Evolutionary conservation across 208 protist species (phyloP).

Genomic region (Crithidia fasciculata): DNA sequence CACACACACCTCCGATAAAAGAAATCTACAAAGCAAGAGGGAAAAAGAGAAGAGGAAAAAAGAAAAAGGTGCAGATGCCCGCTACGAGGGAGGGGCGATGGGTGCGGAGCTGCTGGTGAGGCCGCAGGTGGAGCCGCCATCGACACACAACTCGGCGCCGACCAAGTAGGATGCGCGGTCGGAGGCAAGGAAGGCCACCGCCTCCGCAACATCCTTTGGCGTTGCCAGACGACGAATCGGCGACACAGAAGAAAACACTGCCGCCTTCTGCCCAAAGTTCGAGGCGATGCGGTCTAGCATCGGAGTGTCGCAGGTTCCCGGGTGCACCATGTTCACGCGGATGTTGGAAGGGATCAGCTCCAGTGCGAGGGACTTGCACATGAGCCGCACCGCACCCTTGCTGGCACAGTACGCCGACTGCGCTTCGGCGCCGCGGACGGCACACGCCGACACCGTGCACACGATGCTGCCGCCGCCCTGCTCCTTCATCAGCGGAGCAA

Average conservation of each 20-base stretch:
- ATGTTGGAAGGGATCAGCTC: neutral
- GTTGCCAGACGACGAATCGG: neutral
- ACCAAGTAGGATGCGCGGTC: neutral
- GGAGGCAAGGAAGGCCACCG: neutral
- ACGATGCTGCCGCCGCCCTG: slow-evolving; percentile 4
- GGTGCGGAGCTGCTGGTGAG: neutral
- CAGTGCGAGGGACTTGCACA: neutral
- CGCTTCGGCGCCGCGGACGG: neutral
- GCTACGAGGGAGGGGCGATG: neutral
- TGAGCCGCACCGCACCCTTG: slow-evolving; percentile 2
- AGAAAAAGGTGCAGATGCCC: neutral
- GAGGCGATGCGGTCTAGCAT: neutral
- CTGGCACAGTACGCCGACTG: neutral
- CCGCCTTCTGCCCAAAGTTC: neutral
- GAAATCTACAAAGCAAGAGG: slow-evolving; percentile 8
- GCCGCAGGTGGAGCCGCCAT: slow-evolving; percentile 5
- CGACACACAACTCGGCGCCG: neutral
- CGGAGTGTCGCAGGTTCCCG: neutral
- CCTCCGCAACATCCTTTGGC: neutral
- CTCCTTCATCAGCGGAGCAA: neutral
- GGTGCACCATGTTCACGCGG: slow-evolving; percentile 4
- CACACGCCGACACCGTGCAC: neutral
- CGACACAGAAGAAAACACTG: neutral
- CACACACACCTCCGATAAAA: neutral
- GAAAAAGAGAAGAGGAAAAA: slow-evolving; percentile 1